phyloP scores from a whole-genome alignment of 2,329 filamentous ascomycete species.

The Bipolaris gigantea region DNA sequence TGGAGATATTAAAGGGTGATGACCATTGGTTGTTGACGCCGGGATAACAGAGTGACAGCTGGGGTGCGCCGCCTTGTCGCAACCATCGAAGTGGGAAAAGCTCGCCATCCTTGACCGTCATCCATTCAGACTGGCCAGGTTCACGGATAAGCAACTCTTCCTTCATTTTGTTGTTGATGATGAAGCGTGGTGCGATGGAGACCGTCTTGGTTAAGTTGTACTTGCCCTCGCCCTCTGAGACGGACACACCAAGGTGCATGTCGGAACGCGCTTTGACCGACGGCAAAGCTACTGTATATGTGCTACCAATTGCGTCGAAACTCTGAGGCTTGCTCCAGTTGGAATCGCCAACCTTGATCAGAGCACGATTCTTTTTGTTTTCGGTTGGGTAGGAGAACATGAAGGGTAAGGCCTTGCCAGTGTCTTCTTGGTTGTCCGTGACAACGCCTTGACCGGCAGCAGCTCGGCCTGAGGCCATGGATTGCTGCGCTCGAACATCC shows the following conservation, averaged over 20 bases:
- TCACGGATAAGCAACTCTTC: constrained; percentile 91
- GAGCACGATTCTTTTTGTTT: constrained; percentile 86
- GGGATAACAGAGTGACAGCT: constrained; percentile 88
- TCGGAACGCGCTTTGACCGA: constrained; percentile 72
- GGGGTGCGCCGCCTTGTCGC: constrained; percentile 79
- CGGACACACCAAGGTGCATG: constrained; percentile 86
- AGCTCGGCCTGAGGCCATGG: constrained; percentile 78
- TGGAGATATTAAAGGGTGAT: constrained; percentile 95
- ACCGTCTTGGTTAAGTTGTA: constrained; percentile 98
- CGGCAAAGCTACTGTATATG: constrained; percentile 81
- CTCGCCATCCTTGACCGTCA: constrained; percentile 75
- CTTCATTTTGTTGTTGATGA: constrained; percentile 87
- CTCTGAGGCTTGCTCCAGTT: constrained; percentile 97
- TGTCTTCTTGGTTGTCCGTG: constrained; percentile 57
- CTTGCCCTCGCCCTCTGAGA: constrained; percentile 90
- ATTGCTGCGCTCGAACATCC: constrained; percentile 83
- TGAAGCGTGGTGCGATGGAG: constrained; percentile 87
- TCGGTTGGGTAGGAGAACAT: constrained; percentile 95
- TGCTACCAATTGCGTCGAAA: constrained; percentile 96
- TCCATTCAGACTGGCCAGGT: constrained; percentile 83
- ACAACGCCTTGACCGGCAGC: constrained; percentile 78
- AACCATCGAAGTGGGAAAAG: constrained; percentile 88
- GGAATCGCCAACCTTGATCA: constrained; percentile 86
- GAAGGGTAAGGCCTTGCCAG: constrained; percentile 79
- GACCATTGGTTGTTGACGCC: constrained; percentile 98